Evolutionary conservation across 192 early-diverging fungal species (phyloP).

Genomic region (Linnemannia elongata): DNA sequence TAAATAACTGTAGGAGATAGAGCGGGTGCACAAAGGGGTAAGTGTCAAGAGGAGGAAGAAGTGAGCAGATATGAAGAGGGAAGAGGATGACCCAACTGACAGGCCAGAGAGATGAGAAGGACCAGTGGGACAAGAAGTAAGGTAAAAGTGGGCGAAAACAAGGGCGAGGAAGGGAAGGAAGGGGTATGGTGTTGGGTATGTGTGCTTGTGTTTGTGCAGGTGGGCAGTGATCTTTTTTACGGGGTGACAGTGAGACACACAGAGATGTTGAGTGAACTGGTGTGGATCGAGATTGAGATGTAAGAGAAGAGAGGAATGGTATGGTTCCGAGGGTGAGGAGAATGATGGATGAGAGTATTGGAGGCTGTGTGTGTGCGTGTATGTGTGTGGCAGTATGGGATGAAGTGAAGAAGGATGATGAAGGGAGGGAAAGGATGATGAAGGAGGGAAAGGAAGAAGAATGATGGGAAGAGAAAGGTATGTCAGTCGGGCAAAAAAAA

Average conservation of each 20-base stretch:
- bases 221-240: not conserved
- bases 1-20: not conserved
- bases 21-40: not conserved
- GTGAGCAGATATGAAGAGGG: not conserved
- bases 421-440: not conserved
- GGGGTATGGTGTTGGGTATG: not conserved
- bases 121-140: no score
- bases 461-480: not conserved
- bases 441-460: not conserved
- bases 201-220: not conserved
- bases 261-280: slow-evolving; percentile 7
- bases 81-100: not conserved
- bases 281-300: slow-evolving; percentile 21
- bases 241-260: not conserved
- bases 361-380: not conserved
- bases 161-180: not conserved
- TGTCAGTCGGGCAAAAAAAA: not conserved
- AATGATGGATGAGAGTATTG: not conserved
- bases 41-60: not conserved
- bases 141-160: no score
- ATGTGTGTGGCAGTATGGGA: not conserved
- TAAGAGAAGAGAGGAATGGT: slow-evolving; percentile 3
- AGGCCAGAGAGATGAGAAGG: no score
- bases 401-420: slow-evolving; percentile 12
- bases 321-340: not conserved